Conservation (phyloP, 148 eudicot species). For the Euryodendron excelsum region DNA sequence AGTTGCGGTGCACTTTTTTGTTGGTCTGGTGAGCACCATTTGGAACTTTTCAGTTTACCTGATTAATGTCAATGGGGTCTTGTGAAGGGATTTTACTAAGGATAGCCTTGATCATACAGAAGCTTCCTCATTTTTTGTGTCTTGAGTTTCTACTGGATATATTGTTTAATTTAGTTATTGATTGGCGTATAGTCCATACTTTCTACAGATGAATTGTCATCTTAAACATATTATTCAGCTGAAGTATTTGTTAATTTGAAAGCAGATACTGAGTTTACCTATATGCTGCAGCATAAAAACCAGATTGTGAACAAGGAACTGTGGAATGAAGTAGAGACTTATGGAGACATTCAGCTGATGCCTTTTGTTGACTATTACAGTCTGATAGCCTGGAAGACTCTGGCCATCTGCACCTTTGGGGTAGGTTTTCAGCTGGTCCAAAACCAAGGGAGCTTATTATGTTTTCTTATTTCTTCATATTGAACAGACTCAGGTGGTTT, state of each 20-base stretch:
- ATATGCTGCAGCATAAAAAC: slow-evolving; percentile 15
- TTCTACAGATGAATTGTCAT: too few species aligned
- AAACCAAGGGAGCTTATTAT: background rate
- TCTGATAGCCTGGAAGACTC: slow-evolving; percentile 15
- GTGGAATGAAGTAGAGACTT: background rate
- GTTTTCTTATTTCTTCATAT: background rate
- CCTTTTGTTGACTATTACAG: slow-evolving; percentile 15
- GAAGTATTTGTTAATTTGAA: background rate
- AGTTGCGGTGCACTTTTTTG: slow-evolving; percentile 11
- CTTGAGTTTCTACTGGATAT: background rate
- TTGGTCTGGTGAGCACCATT: slow-evolving; percentile 5
- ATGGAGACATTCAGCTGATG: slow-evolving; percentile 14
- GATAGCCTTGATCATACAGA: background rate
- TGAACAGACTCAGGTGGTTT: slow-evolving; percentile 8
- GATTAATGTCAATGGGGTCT: background rate
- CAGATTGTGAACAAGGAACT: slow-evolving; percentile 13
- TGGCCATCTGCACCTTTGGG: slow-evolving; percentile 11
- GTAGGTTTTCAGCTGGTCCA: background rate
- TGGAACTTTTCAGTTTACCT: background rate
- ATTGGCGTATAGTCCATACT: too few species aligned
- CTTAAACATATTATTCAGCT: too few species aligned
- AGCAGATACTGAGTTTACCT: background rate
- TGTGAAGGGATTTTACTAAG: background rate
- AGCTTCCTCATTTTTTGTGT: background rate
- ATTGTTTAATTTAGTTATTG: background rate